Conservation (phyloP, 1,139 yeast species). For the Blastobotrys apis region DNA sequence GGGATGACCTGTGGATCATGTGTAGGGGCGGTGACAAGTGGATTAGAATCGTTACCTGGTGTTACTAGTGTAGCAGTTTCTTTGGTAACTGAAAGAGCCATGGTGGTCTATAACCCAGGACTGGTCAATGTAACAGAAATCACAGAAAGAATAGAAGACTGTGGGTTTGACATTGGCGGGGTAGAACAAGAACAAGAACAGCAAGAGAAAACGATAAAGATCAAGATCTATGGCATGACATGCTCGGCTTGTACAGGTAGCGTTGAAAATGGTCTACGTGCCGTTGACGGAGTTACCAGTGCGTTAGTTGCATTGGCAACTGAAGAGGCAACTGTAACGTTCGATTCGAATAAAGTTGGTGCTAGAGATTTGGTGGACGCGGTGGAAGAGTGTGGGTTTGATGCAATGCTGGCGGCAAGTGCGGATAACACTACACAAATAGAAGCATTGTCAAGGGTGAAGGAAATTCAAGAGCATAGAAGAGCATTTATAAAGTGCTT, state of each 20-base stretch:
- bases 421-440: slow-evolving; percentile 60
- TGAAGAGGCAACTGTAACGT: slow-evolving; percentile 46
- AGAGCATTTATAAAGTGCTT: slow-evolving; percentile 49
- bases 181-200: background rate
- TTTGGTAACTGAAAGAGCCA: slow-evolving; percentile 68
- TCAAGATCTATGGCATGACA: slow-evolving; percentile 56
- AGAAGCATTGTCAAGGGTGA: slow-evolving; percentile 58
- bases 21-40: slow-evolving; percentile 56
- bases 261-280: slow-evolving; percentile 44
- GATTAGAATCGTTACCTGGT: slow-evolving; percentile 47
- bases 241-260: slow-evolving; percentile 56
- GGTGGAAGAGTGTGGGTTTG: slow-evolving; percentile 47
- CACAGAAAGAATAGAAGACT: slow-evolving; percentile 56
- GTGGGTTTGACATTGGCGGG: slow-evolving; percentile 61
- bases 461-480: slow-evolving; percentile 72
- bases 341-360: slow-evolving; percentile 47
- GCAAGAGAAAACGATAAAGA: slow-evolving; percentile 15
- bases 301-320: slow-evolving; percentile 41
- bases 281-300: slow-evolving; percentile 43
- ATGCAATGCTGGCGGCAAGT: slow-evolving; percentile 41
- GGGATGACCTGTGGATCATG: slow-evolving; percentile 95
- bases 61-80: slow-evolving; percentile 56
- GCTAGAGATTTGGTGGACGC: slow-evolving; percentile 52
- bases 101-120: slow-evolving; percentile 44
- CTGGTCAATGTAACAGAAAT: slow-evolving; percentile 38